Percentiles rank a stretch among this genome's conserved stretches.
Conservation (phyloP, 768 basidiomycete species). For the Russula virescens region DNA sequence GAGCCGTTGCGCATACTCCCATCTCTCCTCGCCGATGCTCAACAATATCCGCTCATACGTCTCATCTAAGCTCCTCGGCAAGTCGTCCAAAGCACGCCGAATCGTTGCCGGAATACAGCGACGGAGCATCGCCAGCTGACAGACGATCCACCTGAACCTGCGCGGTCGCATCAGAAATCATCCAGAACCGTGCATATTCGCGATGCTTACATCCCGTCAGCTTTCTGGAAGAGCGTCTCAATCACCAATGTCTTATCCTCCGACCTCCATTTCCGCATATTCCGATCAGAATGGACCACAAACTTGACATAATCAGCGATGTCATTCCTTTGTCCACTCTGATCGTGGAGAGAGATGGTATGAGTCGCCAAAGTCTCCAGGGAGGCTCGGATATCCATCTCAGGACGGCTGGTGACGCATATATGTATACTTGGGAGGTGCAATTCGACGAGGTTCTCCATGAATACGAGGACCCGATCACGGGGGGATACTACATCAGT, state of each 20-base stretch:
- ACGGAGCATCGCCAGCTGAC: too few relatives aligned
- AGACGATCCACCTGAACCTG: too few relatives aligned
- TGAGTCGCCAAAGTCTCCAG: background rate
- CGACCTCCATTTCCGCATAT: background rate
- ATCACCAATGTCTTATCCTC: background rate
- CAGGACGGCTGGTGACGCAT: background rate
- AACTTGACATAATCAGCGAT: background rate
- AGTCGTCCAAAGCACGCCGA: too few relatives aligned
- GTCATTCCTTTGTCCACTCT: background rate
- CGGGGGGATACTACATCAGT: background rate
- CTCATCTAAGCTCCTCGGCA: too few relatives aligned
- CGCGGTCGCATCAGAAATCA: too few relatives aligned
- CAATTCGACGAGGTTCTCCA: background rate
- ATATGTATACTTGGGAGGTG: background rate
- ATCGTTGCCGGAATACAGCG: too few relatives aligned
- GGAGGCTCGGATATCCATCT: background rate
- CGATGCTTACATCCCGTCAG: background rate
- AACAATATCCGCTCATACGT: too few relatives aligned
- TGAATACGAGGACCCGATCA: background rate
- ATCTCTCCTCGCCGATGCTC: background rate
- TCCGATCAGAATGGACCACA: background rate
- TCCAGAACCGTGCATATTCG: too few relatives aligned
- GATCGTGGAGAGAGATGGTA: background rate
- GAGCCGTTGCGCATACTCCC: background rate
- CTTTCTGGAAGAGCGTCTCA: background rate